Conservation (phyloP, 2,329 filamentous ascomycete genomes). For the Talaromyces sp. region DNA sequence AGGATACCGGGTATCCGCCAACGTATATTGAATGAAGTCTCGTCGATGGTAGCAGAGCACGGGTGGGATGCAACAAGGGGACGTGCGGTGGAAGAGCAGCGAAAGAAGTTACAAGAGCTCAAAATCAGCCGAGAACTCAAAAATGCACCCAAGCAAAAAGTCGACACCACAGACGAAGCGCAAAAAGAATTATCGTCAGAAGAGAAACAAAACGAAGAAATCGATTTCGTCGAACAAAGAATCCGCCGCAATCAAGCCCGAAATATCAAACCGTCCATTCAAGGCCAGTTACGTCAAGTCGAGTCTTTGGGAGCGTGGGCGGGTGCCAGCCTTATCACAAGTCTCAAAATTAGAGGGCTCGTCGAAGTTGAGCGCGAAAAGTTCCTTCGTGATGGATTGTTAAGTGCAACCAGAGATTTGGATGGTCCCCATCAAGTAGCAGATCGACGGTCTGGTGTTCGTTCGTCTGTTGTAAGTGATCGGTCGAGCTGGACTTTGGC, state of each 20-base stretch:
- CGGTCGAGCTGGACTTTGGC: slow-evolving; percentile 49
- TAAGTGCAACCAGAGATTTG: slow-evolving; percentile 44
- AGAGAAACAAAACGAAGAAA: slow-evolving; percentile 17
- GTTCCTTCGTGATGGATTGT: slow-evolving; percentile 52
- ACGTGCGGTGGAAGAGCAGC: slow-evolving; percentile 55
- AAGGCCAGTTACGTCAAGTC: slow-evolving; percentile 50
- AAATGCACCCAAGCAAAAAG: neutral
- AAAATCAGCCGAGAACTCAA: slow-evolving; percentile 27
- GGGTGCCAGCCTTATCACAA: slow-evolving; percentile 59
- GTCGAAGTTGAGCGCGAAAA: slow-evolving; percentile 64
- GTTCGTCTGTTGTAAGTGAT: slow-evolving; percentile 35
- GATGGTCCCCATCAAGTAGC: slow-evolving; percentile 33
- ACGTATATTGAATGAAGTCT: slow-evolving; percentile 73
- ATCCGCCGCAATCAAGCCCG: slow-evolving; percentile 35
- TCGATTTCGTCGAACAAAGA: slow-evolving; percentile 45
- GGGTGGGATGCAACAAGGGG: slow-evolving; percentile 77
- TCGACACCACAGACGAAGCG: neutral
- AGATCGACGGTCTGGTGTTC: slow-evolving; percentile 35
- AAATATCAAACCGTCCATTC: slow-evolving; percentile 30
- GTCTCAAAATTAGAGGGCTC: slow-evolving; percentile 57
- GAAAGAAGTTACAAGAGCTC: slow-evolving; percentile 44
- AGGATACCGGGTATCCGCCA: slow-evolving; percentile 74
- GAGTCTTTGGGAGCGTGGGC: slow-evolving; percentile 63
- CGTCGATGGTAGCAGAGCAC: slow-evolving; percentile 59
- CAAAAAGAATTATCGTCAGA: slow-evolving; percentile 18